A percentile compares a stretch with the other conserved stretches of the same genome.
Evolutionary conservation across 768 basidiomycete genomes (phyloP).

Genomic region (Mycena indigotica): DNA sequence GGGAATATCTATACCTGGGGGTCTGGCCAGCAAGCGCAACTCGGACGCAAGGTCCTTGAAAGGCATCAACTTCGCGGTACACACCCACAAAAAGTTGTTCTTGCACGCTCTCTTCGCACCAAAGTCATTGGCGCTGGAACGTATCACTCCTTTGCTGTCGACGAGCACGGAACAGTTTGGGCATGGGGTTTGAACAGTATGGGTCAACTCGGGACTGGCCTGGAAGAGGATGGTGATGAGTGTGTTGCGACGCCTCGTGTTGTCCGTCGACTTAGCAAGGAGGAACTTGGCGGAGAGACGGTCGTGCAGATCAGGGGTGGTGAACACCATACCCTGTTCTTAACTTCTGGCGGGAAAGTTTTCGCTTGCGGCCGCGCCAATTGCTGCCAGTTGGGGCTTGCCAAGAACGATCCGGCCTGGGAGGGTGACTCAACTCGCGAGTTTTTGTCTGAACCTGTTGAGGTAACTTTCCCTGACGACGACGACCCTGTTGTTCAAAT

Average conservation of each 20-base stretch:
- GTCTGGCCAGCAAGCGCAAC: constrained; percentile 86
- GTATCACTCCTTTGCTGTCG: constrained; percentile 90
- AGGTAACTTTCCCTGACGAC: constrained; percentile 63
- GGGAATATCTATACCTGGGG: constrained; percentile 91
- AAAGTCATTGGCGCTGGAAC: constrained; percentile 78
- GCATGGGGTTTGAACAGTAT: constrained; percentile 95
- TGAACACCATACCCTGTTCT: constrained; percentile 88
- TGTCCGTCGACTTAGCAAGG: constrained; percentile 64
- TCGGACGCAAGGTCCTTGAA: constrained; percentile 88
- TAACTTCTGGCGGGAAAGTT: constrained; percentile 80
- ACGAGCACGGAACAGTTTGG: constrained; percentile 81
- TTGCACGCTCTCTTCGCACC: constrained; percentile 63
- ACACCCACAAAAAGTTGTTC: constrained; percentile 79
- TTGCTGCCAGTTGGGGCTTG: constrained; percentile 79
- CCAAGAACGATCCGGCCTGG: constrained; percentile 68
- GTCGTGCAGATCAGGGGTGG: constrained; percentile 81
- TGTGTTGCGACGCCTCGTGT: constrained; percentile 65
- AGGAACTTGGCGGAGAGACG: constrained; percentile 58
- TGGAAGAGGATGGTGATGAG: constrained; percentile 43
- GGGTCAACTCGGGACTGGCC: constrained; percentile 77
- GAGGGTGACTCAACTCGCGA: constrained; percentile 53
- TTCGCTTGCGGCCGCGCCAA: constrained; percentile 87
- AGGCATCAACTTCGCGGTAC: constrained; percentile 89
- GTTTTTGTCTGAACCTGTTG: constrained; percentile 66
- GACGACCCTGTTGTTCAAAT: constrained; percentile 68